Percentiles rank a stretch among this genome's conserved stretches.
Conservation (phyloP, 2,329 filamentous ascomycete species). For the Sodiomyces alkalinus region DNA sequence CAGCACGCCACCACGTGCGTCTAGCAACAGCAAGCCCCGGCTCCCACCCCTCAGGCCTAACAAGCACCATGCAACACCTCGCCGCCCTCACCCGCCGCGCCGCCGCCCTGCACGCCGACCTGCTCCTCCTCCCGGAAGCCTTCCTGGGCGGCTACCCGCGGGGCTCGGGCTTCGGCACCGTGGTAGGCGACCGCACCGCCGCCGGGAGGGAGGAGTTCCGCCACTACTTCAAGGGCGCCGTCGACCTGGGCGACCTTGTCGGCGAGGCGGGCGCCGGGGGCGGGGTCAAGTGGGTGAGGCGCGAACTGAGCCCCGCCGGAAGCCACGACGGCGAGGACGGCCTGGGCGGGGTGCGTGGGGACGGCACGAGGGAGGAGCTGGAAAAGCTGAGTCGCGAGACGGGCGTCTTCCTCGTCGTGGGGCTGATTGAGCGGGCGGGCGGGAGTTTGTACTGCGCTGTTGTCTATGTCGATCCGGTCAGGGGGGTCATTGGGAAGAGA, state of each 20-base stretch:
- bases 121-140: constrained; percentile 83
- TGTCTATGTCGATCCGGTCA: constrained; percentile 63
- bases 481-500: constrained; percentile 67
- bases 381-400: constrained; percentile 64
- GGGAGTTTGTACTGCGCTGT: constrained; percentile 75
- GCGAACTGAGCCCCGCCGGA: constrained; percentile 29
- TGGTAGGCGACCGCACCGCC: constrained; percentile 52
- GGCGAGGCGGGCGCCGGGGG: constrained; percentile 44
- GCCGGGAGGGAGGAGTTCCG: constrained; percentile 70
- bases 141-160: constrained; percentile 87
- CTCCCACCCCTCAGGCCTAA: constrained; percentile 29
- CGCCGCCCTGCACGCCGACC: constrained; percentile 37
- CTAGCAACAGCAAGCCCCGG: constrained; percentile 41
- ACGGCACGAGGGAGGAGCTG: constrained; percentile 61
- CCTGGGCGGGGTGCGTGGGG: constrained; percentile 26
- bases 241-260: constrained; percentile 71
- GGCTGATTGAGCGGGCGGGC: constrained; percentile 63
- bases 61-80: constrained; percentile 50
- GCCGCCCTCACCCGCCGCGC: constrained; percentile 47
- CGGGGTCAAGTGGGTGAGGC: constrained; percentile 55
- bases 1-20: constrained; percentile 23
- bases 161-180: constrained; percentile 60
- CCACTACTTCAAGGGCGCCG: constrained; percentile 60
- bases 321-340: constrained; percentile 4
- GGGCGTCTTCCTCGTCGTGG: constrained; percentile 68